Percentiles rank a stretch among this genome's conserved stretches.
Evolutionary conservation across 2,329 filamentous ascomycete species (phyloP).

Genomic region (Sclerotinia trifoliorum): DNA sequence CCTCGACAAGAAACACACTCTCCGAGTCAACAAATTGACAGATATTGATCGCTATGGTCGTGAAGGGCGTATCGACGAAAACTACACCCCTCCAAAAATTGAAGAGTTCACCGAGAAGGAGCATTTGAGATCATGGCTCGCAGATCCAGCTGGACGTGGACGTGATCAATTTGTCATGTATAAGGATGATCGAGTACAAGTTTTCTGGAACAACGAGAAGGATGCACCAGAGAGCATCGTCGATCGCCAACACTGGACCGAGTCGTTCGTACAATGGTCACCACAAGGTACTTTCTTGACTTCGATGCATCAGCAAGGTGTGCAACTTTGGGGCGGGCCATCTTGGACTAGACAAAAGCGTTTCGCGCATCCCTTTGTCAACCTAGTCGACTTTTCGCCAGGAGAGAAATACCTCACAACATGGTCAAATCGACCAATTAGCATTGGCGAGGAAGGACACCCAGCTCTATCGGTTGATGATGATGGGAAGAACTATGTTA

Average conservation of each 20-base stretch:
- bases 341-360: conserved; percentile 89
- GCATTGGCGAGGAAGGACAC: conserved; percentile 84
- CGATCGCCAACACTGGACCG: conserved; percentile 94
- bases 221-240: conserved; percentile 84
- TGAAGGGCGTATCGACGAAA: conserved; percentile 89
- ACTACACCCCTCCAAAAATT: conserved; percentile 79
- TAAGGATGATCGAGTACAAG: conserved; percentile 84
- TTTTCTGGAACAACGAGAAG: conserved; percentile 98
- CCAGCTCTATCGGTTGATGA: conserved; percentile 84
- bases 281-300: conserved; percentile 91
- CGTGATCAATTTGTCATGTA: conserved; percentile 97
- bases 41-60: conserved; percentile 95
- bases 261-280: conserved; percentile 97
- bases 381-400: conserved; percentile 94
- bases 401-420: conserved; percentile 90
- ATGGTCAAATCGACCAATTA: conserved; percentile 93
- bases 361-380: conserved; percentile 93
- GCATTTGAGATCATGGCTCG: conserved; percentile 90
- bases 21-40: conserved; percentile 96
- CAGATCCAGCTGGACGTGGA: conserved; percentile 73
- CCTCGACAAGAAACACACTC: conserved; percentile 94
- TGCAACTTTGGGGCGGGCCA: conserved; percentile 92
- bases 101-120: conserved; percentile 88
- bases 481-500: conserved; percentile 98
- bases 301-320: conserved; percentile 92